Evolutionary conservation across 176 grass and related monocot species (phyloP), one percentile per base, ranked within the genome.

Genomic region (Paspalum notatum): DNA sequence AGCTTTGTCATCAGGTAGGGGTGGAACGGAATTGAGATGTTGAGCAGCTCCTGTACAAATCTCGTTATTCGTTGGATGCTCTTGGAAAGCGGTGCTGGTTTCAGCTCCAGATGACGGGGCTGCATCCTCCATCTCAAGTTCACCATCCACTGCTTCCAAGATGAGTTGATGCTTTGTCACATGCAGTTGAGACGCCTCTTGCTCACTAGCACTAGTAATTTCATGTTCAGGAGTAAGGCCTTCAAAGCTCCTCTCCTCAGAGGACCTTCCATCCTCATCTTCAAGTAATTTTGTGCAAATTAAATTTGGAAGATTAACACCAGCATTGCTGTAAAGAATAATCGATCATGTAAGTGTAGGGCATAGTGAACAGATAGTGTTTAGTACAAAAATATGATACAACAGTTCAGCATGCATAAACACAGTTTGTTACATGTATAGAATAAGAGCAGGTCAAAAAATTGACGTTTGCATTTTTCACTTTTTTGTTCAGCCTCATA

Each of bases 51-150:
- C 26, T 26, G 77, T 70, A 61, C 63, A 69, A 17, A 26, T 62
- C 52, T 27, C 18, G 72, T 46, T 84, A 77, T 53, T 86, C 65
- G 71, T 75, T 84, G 45, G 22, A 68, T 85, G 76, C 70, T 59
- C 52, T 46, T 79, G 75, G 48, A 75, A 62, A 52, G 67, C 12
- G 37, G 68, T 83, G 58, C 14, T 86, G 37, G 80, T 75, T 88
- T 73, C 72, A 60, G 61, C 66, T 20, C 86, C 83, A 70, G 75
- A 86, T 24, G 79, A 80, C 9, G 95, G 95, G 39, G 96, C 86
- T 68, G 89, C 88, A 84, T 98, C 96, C 68, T 98, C 96, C 92
- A 98, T 98, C 86, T 98, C 96, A 62, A 91, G 90, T 47, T 98
- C 96, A 84, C 90, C 96, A 54, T 98, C 87, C 52, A 98, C 88